Conservation (phyloP, 1,139 yeast genomes). For the Saccharomyces pastorianus region DNA sequence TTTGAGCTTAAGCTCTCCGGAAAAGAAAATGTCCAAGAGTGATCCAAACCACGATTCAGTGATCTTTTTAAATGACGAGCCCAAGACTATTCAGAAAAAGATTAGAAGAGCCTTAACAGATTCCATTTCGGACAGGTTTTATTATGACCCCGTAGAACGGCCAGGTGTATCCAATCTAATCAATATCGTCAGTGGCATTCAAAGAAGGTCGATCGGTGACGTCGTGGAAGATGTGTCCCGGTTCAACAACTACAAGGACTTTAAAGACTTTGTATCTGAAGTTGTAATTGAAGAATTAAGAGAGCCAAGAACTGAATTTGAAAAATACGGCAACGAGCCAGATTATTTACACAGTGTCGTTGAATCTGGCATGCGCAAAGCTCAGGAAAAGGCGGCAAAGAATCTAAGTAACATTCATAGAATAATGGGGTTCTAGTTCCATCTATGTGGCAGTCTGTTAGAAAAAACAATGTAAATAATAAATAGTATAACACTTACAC, state of each 20-base stretch:
- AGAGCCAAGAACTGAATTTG: constrained; percentile 49
- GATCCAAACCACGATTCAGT: constrained; percentile 64
- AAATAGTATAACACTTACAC: constrained; percentile 33
- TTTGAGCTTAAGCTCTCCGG: constrained; percentile 64
- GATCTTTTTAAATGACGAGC: constrained; percentile 64
- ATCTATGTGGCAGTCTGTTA: constrained; percentile 3
- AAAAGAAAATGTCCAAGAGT: constrained; percentile 89
- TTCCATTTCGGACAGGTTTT: constrained; percentile 60
- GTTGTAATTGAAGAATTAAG: constrained; percentile 51
- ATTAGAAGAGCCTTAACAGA: constrained; percentile 78
- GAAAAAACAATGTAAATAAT: constrained; percentile 72
- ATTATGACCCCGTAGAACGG: constrained; percentile 59
- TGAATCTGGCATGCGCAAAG: constrained; percentile 51
- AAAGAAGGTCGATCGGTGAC: constrained; percentile 39
- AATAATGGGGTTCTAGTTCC: constrained; percentile 52
- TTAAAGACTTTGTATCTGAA: constrained; percentile 65
- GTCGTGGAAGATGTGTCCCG: constrained; percentile 35
- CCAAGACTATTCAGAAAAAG: constrained; percentile 53
- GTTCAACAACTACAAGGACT: constrained; percentile 49
- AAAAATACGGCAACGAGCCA: constrained; percentile 45
- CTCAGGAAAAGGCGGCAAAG: constrained; percentile 51
- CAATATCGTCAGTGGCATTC: constrained; percentile 64
- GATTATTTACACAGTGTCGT: constrained; percentile 48
- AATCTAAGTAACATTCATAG: constrained; percentile 51
- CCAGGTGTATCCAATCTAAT: constrained; percentile 86